These are phyloP conservation scores for Thelonectria discophora DNA, from an alignment of 2,329 filamentous ascomycete genomes.

Conservation along the genomic window DNA sequence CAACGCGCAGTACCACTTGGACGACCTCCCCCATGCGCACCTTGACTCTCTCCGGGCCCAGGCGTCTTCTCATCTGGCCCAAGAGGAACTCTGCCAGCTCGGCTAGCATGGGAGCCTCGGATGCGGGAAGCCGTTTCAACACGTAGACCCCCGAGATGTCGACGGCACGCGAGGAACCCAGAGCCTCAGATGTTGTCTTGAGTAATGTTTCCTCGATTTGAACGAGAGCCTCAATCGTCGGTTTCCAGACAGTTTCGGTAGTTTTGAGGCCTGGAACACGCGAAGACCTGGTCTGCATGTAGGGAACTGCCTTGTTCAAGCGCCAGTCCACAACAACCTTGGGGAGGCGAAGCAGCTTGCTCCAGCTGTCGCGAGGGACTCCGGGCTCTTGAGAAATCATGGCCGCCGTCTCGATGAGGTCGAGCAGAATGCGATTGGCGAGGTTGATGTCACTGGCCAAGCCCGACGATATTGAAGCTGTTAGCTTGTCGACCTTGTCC, in stretches of 20 bases:
- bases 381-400: constrained; percentile 28
- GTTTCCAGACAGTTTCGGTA: constrained; percentile 42
- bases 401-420: constrained; percentile 27
- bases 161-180: not conserved
- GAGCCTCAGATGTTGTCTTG: constrained; percentile 15
- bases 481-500: constrained; percentile 7
- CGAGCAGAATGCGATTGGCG: constrained; percentile 30
- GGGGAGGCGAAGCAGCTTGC: constrained; percentile 19
- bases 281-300: constrained; percentile 17
- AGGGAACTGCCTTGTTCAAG: not conserved
- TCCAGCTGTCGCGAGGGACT: constrained; percentile 20
- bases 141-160: constrained; percentile 24
- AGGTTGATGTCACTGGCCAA: constrained; percentile 15
- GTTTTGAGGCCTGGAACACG: constrained; percentile 2
- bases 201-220: constrained; percentile 33
- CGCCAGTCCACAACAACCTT: constrained; percentile 19
- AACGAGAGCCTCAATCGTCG: constrained; percentile 43
- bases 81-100: constrained; percentile 35
- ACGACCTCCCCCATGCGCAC: constrained; percentile 27
- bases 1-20: constrained; percentile 35
- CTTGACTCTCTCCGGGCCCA: constrained; percentile 25
- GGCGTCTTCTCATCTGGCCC: constrained; percentile 26
- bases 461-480: constrained; percentile 8
- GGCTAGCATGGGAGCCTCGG: constrained; percentile 14
- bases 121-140: constrained; percentile 18